Conservation (phyloP, 2,329 filamentous ascomycete species). For the Fusarium continuum region DNA sequence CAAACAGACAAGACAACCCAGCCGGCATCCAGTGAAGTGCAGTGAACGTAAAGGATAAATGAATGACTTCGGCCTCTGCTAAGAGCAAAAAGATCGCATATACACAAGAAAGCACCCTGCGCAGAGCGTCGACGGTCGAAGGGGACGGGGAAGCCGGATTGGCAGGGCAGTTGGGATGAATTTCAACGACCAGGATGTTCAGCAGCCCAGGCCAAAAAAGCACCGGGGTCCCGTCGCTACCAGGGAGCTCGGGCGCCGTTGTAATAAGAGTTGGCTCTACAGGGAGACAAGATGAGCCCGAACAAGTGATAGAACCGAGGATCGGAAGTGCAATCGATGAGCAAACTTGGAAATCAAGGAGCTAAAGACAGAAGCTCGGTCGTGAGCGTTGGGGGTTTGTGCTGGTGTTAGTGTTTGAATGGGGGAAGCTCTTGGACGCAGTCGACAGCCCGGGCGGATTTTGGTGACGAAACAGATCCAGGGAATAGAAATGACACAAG, state of each 20-base stretch:
- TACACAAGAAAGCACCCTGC: constrained; percentile 37
- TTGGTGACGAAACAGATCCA: constrained; percentile 7
- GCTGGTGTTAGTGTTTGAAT: neutral
- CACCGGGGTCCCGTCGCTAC: constrained; percentile 24
- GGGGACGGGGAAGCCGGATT: constrained; percentile 41
- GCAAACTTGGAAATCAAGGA: constrained; percentile 25
- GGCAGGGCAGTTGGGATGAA: constrained; percentile 36
- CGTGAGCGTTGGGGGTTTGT: constrained; percentile 7
- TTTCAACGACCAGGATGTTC: constrained; percentile 29
- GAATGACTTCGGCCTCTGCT: constrained; percentile 21
- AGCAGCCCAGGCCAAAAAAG: constrained; percentile 22
- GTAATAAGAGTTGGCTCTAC: constrained; percentile 26
- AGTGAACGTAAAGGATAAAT: constrained; percentile 19
- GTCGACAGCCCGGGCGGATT: constrained; percentile 12
- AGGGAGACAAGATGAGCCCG: constrained; percentile 14
- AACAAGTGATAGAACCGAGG: constrained; percentile 27
- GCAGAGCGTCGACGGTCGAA: constrained; percentile 22
- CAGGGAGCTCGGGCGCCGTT: constrained; percentile 32
- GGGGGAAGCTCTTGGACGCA: constrained; percentile 7
- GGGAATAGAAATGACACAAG: constrained; percentile 32
- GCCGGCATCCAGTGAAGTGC: constrained; percentile 32
- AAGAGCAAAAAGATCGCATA: constrained; percentile 38
- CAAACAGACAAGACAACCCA: constrained; percentile 37
- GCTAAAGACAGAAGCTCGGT: constrained; percentile 16
- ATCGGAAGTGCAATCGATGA: constrained; percentile 16